Evolutionary conservation across 345 rosid species (phyloP).

Genomic region (Syzygium oleosum): DNA sequence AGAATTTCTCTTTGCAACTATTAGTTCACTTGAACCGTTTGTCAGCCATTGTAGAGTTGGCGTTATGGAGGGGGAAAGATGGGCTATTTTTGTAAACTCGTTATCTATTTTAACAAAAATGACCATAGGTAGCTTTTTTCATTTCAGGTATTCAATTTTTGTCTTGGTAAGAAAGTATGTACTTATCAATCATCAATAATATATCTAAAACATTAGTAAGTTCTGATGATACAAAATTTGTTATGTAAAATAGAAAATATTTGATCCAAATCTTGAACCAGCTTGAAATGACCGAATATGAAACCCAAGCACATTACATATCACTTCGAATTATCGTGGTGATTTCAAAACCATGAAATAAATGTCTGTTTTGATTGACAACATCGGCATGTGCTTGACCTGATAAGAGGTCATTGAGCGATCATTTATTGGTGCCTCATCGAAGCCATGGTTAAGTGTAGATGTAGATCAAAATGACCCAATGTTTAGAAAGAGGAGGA

Average conservation of each 20-base stretch:
- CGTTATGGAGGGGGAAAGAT: no score
- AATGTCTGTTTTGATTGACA: neutral
- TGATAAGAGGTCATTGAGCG: neutral
- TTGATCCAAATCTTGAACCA: no score
- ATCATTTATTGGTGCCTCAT: neutral
- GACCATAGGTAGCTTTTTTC: neutral
- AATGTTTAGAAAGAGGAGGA: no score
- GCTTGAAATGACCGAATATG: neutral
- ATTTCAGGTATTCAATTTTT: neutral
- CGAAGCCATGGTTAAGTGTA: neutral
- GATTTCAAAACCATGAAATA: neutral
- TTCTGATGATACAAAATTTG: neutral
- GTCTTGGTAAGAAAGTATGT: no score
- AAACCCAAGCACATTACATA: neutral
- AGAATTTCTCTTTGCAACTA: no score
- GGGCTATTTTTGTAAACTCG: no score
- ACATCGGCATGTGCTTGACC: neutral
- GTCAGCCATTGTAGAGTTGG: no score
- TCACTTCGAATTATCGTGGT: neutral
- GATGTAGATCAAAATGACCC: neutral
- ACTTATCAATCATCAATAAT: no score
- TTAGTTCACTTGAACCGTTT: no score
- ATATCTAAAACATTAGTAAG: no score
- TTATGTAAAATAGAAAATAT: neutral
- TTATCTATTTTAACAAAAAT: no score